Base-by-base conservation (phyloP, 2,329 filamentous ascomycete genomes). In the Ascosphaera apis region DNA sequence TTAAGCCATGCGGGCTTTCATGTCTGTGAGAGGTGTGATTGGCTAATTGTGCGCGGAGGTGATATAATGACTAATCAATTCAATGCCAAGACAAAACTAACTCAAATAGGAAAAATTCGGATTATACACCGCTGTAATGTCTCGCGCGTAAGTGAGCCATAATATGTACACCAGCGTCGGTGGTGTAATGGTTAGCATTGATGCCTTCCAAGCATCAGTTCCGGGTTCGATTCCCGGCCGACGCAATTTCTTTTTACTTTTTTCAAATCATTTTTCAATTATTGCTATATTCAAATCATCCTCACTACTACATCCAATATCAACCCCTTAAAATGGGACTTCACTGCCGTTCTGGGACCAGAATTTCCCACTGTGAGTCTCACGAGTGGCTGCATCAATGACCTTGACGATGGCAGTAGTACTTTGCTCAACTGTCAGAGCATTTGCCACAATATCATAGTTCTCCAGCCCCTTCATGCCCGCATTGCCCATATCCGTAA, bases 351-450 rank as follows among this genome's bases (percentile, higher is more conserved):
- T 46, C n/a, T 48, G 43, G 3, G 44, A 48, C 1, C 56, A 25
- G 27, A 57, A 55, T 37, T 51, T 53, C 8, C 55, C 55, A 1
- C 49, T 51, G 0, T 39, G 36, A 2, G 34, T 49, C 16, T 55
- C 53, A 12, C 50, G 41, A 0, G 46, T 55, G 2, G 54, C 53
- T 2, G 40, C 44, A 21, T 60, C 58, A 28, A 59, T 50, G 0
- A 60, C 40, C 9, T 45, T 32, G 1, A 61, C 39, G 34, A 57
- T 48, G 0, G 51, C 50, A 18, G 35, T 25, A 0, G 53, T 51
- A 15, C 53, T 55, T 1, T 47, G 44, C 2, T 57, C 52, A 3
- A 57, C 37, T 1, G 45, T 47, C 5, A 46, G 44, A 0, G 51
- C 50, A 3, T 48, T 46, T 0, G 37, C 44, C n/a, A n/a, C n/a